Conservation (phyloP, 75 land plant genomes). For the Pinus albicaulis region DNA sequence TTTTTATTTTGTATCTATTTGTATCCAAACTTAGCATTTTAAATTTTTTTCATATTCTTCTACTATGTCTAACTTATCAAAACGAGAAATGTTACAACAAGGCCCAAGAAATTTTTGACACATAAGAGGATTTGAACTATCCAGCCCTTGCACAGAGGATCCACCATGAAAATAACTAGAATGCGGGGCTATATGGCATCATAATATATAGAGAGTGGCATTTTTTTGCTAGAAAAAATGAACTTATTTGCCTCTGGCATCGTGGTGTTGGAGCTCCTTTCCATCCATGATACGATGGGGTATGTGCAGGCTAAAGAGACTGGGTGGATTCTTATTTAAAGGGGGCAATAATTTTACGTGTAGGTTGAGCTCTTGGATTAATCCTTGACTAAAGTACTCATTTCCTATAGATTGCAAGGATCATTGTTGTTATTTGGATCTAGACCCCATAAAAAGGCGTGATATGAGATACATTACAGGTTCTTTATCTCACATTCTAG, state of each 20-base stretch:
- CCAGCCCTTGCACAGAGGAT: too few species aligned
- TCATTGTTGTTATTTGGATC: not conserved
- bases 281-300: slow-evolving; percentile 27
- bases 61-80: too few species aligned
- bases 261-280: slow-evolving; percentile 30
- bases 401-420: slow-evolving; percentile 6
- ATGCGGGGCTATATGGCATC: slow-evolving; percentile 62
- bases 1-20: too few species aligned
- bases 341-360: not conserved
- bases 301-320: not conserved
- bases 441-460: slow-evolving; percentile 5
- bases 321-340: not conserved
- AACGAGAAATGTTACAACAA: too few species aligned
- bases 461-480: slow-evolving; percentile 1
- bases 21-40: too few species aligned
- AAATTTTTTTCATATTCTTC: too few species aligned
- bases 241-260: slow-evolving; percentile 41
- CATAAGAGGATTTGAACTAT: too few species aligned
- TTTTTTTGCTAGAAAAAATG: slow-evolving; percentile 17
- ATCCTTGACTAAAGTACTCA: slow-evolving; percentile 8
- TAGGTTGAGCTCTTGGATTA: slow-evolving; percentile 4
- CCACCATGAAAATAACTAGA: too few species aligned
- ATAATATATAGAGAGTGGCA: slow-evolving; percentile 20
- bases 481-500: not conserved
- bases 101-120: not conserved